A percentile compares a stretch with the other conserved stretches of the same genome.
Conservation (phyloP, 108 stramenopile genomes). For the Skeletonema marinoi region DNA sequence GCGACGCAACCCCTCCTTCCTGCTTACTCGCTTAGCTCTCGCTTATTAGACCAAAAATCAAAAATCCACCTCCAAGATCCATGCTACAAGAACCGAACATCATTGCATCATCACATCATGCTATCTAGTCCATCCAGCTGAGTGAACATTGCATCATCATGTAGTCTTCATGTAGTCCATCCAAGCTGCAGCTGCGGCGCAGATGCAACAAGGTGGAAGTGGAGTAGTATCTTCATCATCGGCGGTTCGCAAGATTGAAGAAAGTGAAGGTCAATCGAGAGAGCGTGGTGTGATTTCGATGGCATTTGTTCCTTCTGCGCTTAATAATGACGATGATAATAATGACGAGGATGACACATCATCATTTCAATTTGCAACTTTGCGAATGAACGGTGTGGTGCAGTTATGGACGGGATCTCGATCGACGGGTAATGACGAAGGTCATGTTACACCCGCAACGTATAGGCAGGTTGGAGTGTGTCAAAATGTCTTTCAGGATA, state of each 20-base stretch:
- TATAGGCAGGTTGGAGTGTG: neutral
- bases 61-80: no score
- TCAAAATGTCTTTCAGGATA: constrained; percentile 4
- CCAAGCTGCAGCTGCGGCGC: constrained; percentile 13
- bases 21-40: no score
- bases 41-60: no score
- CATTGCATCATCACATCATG: no score
- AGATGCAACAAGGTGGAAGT: neutral
- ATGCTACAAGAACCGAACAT: no score
- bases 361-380: constrained; percentile 61
- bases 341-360: constrained; percentile 17
- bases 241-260: constrained; percentile 20
- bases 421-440: neutral
- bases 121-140: no score
- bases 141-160: no score
- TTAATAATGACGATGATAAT: neutral
- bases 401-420: constrained; percentile 61
- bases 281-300: constrained; percentile 65
- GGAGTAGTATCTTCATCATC: neutral
- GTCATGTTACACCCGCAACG: constrained; percentile 6
- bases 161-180: no score
- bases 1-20: no score
- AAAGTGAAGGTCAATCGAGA: constrained; percentile 51
- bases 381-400: constrained; percentile 63
- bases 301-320: constrained; percentile 26